Percentiles rank a stretch among this genome's conserved stretches.
phyloP scores from a whole-genome alignment of 148 eudicot species.

The Arctostaphylos glauca region DNA sequence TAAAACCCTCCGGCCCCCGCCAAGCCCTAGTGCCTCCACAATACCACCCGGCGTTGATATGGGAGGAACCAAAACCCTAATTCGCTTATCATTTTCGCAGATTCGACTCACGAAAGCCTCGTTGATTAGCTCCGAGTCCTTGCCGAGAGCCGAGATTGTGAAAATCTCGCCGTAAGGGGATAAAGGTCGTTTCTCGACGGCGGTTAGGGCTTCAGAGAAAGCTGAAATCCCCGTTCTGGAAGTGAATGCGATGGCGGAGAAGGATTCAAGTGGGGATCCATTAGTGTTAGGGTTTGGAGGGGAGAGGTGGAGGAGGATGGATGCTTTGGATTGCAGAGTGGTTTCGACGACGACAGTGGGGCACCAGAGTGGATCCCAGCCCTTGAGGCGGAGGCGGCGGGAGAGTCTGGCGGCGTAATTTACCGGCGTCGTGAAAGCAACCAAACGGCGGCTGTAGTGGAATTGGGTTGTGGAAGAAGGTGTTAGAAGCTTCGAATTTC shows the following conservation, averaged over 20 bases:
- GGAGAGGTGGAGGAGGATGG: constrained; percentile 30
- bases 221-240: constrained; percentile 76
- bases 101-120: constrained; percentile 29
- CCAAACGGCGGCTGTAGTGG: constrained; percentile 23
- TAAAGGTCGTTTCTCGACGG: constrained; percentile 21
- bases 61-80: constrained; percentile 51
- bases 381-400: constrained; percentile 40
- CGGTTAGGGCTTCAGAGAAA: constrained; percentile 45
- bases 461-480: background rate
- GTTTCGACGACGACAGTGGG: constrained; percentile 63
- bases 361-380: constrained; percentile 69
- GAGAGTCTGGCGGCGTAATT: constrained; percentile 70
- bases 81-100: constrained; percentile 31
- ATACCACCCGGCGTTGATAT: constrained; percentile 58
- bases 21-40: constrained; percentile 55
- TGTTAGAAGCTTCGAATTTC: background rate
- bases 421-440: constrained; percentile 79
- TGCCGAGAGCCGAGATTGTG: constrained; percentile 64
- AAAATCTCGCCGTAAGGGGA: constrained; percentile 33
- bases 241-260: constrained; percentile 82
- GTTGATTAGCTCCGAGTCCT: constrained; percentile 56
- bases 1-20: constrained; percentile 44
- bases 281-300: constrained; percentile 15
- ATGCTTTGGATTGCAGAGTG: constrained; percentile 44
- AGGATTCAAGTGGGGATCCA: constrained; percentile 34